Percentiles rank a stretch among this genome's conserved stretches.
Conservation (phyloP, 2,329 filamentous ascomycete species). For the Tolypocladium capitatum region DNA sequence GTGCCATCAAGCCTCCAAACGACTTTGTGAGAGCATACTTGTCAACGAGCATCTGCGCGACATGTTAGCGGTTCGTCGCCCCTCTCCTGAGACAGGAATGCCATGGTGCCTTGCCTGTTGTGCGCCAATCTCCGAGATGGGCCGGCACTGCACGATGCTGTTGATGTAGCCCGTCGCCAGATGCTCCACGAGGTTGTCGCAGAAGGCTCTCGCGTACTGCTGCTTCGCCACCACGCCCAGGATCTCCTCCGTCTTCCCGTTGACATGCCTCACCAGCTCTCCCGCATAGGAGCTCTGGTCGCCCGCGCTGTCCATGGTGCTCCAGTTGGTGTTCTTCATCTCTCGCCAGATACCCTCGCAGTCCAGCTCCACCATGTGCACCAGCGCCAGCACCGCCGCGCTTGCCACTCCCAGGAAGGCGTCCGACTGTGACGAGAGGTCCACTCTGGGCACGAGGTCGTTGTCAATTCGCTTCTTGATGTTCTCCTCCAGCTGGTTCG, state of each 20-base stretch:
- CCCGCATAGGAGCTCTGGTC: conserved; percentile 89
- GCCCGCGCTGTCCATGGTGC: conserved; percentile 79
- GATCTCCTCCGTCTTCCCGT: conserved; percentile 59
- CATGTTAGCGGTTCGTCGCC: not conserved
- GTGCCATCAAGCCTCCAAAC: conserved; percentile 56
- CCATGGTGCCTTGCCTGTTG: conserved; percentile 51
- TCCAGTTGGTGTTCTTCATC: conserved; percentile 95
- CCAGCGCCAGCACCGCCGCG: conserved; percentile 69
- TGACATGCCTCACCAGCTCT: conserved; percentile 63
- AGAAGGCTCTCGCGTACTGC: conserved; percentile 89
- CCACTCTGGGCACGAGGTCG: conserved; percentile 61
- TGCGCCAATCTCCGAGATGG: conserved; percentile 84
- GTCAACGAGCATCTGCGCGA: conserved; percentile 73
- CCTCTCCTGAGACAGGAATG: not conserved
- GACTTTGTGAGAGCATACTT: conserved; percentile 80
- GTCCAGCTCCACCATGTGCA: conserved; percentile 68
- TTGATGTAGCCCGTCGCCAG: conserved; percentile 66
- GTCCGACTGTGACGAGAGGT: conserved; percentile 86
- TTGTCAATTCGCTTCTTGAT: conserved; percentile 82
- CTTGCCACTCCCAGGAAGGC: conserved; percentile 91
- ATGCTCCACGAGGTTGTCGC: conserved; percentile 87
- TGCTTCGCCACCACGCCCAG: conserved; percentile 70
- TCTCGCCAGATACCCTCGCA: conserved; percentile 87
- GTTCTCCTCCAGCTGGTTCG: conserved; percentile 85
- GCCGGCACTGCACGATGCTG: conserved; percentile 78